Percentiles rank a stretch among this genome's conserved stretches.
phyloP scores from a whole-genome alignment of 2,329 filamentous ascomycete species.

The Aspergillus candidus region DNA sequence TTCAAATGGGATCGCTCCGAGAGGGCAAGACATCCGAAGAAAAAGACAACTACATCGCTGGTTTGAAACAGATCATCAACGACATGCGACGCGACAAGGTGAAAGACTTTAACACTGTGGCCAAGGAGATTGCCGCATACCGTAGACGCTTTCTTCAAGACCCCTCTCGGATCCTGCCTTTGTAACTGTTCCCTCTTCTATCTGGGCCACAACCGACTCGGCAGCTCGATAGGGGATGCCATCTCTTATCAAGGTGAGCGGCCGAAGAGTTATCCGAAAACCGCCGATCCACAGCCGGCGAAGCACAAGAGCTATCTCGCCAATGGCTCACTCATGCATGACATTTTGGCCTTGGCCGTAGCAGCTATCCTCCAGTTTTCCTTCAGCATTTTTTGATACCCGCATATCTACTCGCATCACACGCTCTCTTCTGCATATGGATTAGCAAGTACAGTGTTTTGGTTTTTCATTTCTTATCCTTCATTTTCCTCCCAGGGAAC shows the following conservation, averaged over 20 bases:
- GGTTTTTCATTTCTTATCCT: slow-evolving; percentile 7
- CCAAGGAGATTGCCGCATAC: slow-evolving; percentile 45
- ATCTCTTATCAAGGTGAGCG: slow-evolving; percentile 19
- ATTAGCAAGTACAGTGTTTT: slow-evolving; percentile 12
- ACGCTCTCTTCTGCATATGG: slow-evolving; percentile 6
- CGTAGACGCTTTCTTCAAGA: slow-evolving; percentile 46
- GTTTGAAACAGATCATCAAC: slow-evolving; percentile 45
- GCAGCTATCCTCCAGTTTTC: not conserved
- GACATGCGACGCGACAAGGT: slow-evolving; percentile 45
- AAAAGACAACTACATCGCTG: slow-evolving; percentile 39
- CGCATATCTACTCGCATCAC: slow-evolving; percentile 4
- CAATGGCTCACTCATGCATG: slow-evolving; percentile 1
- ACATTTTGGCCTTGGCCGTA: slow-evolving; percentile 7
- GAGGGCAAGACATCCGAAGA: slow-evolving; percentile 43
- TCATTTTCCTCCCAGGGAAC: not conserved
- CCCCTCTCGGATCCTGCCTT: slow-evolving; percentile 39
- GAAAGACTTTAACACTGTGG: slow-evolving; percentile 46
- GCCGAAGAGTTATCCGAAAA: slow-evolving; percentile 1
- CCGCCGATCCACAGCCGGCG: not conserved
- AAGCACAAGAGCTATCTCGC: not conserved
- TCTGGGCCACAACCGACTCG: not conserved
- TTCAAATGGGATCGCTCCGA: slow-evolving; percentile 43
- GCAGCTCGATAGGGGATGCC: slow-evolving; percentile 2
- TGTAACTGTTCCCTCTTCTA: slow-evolving; percentile 29
- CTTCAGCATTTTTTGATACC: slow-evolving; percentile 7